Evolutionary conservation across 2,329 filamentous ascomycete species (phyloP).

Genomic region (Claviceps sp.): DNA sequence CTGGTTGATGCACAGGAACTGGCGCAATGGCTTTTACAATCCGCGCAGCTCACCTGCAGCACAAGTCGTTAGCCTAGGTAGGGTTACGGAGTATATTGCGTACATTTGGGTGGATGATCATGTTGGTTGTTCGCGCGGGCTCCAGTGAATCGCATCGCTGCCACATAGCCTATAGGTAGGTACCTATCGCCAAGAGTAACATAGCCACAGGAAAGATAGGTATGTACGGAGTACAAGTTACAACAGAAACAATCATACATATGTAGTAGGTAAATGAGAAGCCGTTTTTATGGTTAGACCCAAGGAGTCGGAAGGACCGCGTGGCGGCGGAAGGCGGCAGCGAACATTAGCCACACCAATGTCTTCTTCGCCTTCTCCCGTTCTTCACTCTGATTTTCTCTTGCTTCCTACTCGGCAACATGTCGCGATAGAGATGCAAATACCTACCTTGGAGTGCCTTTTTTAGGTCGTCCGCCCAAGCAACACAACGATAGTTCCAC

Average conservation of each 20-base stretch:
- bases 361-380: too few species aligned
- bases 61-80: background rate
- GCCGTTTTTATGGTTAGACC: background rate
- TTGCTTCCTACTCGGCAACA: too few species aligned
- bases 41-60: background rate
- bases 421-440: too few species aligned
- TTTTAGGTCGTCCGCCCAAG: background rate
- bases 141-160: background rate
- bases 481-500: background rate
- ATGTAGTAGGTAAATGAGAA: background rate
- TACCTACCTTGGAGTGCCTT: too few species aligned
- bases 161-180: background rate
- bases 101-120: background rate
- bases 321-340: background rate
- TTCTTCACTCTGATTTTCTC: background rate
- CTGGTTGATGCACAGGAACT: background rate
- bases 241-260: too few species aligned
- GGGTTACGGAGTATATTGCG: too few species aligned
- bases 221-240: too few species aligned
- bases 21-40: background rate
- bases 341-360: background rate
- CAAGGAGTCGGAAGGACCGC: background rate
- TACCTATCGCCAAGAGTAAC: background rate
- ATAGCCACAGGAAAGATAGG: background rate
- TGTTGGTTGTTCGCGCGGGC: background rate